Conservation (phyloP, 305 asterid species). For the Ruellia speciosa region DNA sequence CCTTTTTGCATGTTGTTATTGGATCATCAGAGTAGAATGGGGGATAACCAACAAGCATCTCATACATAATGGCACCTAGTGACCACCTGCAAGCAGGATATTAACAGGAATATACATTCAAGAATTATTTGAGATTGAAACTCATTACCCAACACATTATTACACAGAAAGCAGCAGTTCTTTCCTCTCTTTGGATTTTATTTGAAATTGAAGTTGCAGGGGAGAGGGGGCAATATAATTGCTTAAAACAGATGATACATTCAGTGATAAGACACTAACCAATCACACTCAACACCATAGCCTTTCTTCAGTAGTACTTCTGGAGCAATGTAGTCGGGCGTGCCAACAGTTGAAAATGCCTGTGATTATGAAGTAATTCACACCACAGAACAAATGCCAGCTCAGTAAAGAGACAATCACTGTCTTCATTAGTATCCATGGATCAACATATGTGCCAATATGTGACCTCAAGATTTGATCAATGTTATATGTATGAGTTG, state of each 20-base stretch:
- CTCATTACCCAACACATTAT: too few species aligned
- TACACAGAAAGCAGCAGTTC: too few species aligned
- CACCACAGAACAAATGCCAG: neutral
- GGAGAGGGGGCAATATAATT: neutral
- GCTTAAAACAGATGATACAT: constrained; percentile 5
- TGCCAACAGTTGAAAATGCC: constrained; percentile 94
- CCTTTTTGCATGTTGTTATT: constrained; percentile 78
- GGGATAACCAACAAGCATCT: constrained; percentile 87
- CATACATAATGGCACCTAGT: constrained; percentile 80
- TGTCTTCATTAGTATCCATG: neutral
- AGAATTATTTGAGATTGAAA: too few species aligned
- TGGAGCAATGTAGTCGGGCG: constrained; percentile 92
- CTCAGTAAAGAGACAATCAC: neutral
- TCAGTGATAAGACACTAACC: constrained; percentile 42
- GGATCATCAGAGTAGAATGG: constrained; percentile 84
- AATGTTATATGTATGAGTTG: neutral
- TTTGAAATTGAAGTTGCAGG: neutral
- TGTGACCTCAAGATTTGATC: neutral
- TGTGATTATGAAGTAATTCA: constrained; percentile 18
- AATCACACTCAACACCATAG: constrained; percentile 79
- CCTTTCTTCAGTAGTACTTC: constrained; percentile 73
- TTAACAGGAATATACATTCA: constrained; percentile 3
- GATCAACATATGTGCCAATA: constrained; percentile 7
- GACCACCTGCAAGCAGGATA: constrained; percentile 66
- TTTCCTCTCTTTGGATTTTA: neutral